Conservation (phyloP, 176 grass and related monocot genomes). For the Puccinellia tenuiflora region DNA sequence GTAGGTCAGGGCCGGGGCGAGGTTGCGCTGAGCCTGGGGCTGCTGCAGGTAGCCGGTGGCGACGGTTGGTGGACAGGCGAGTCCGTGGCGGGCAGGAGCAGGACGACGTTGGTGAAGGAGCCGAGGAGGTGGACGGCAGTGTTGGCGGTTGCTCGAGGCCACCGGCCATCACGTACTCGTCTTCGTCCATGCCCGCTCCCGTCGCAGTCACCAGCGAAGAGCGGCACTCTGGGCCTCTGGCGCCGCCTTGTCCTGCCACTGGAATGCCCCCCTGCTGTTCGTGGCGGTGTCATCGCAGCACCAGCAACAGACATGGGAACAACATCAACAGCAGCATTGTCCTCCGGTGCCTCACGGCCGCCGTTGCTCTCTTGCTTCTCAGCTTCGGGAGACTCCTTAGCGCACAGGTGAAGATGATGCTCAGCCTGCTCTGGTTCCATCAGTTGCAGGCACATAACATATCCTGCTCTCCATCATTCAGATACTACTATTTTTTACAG, state of each 20-base stretch:
- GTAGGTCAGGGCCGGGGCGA: too few species aligned
- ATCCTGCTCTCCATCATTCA: conserved; percentile 27
- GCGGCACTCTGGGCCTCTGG: background rate
- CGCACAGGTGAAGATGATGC: background rate
- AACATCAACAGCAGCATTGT: background rate
- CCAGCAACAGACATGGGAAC: background rate
- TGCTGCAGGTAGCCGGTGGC: too few species aligned
- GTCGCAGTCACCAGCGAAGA: background rate
- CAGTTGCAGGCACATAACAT: background rate
- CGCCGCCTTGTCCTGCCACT: conserved; percentile 30
- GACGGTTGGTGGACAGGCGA: too few species aligned
- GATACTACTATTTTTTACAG: conserved; percentile 12
- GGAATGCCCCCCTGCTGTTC: too few species aligned
- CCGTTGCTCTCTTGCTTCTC: conserved; percentile 2
- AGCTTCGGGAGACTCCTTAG: conserved; percentile 18
- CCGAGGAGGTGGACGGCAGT: conserved; percentile 19
- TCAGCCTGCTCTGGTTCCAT: conserved; percentile 5
- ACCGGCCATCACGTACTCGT: conserved; percentile 31
- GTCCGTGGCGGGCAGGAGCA: too few species aligned
- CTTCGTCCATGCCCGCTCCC: conserved; percentile 30
- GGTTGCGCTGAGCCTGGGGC: too few species aligned
- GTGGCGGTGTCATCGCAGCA: too few species aligned
- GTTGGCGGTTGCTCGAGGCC: conserved; percentile 27
- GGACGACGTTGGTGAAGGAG: too few species aligned
- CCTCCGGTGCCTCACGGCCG: too few species aligned